A percentile compares a stretch with the other conserved stretches of the same genome.
Evolutionary conservation across 768 basidiomycete species (phyloP).

Genomic region (Podaxis mareebaensis): DNA sequence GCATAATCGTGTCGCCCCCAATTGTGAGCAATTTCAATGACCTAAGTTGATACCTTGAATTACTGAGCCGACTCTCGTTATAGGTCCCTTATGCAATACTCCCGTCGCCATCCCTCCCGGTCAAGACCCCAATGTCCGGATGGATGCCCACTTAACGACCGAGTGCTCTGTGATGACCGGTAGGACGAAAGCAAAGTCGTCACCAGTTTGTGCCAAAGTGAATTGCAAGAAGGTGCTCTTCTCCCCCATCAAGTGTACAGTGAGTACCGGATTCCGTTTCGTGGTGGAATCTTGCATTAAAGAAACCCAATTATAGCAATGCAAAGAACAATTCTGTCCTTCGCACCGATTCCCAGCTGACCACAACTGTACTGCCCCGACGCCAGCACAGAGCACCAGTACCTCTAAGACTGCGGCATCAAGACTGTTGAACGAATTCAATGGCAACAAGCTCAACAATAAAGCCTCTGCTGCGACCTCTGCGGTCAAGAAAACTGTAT

Average conservation of each 20-base stretch:
- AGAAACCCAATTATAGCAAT: conserved; percentile 46
- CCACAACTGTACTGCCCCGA: conserved; percentile 51
- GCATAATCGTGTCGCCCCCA: conserved; percentile 74
- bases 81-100: conserved; percentile 75
- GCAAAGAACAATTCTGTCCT: conserved; percentile 72
- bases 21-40: conserved; percentile 47
- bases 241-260: conserved; percentile 72
- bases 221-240: conserved; percentile 77
- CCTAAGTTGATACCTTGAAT: not conserved
- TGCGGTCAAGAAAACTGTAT: conserved; percentile 20
- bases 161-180: conserved; percentile 76
- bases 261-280: conserved; percentile 40
- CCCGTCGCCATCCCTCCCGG: conserved; percentile 77
- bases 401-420: conserved; percentile 19
- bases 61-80: conserved; percentile 9
- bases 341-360: conserved; percentile 78
- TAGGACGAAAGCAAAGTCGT: conserved; percentile 42
- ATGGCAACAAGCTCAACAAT: conserved; percentile 40
- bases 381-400: conserved; percentile 20
- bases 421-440: conserved; percentile 33
- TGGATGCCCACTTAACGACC: conserved; percentile 71
- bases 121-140: conserved; percentile 78
- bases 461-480: conserved; percentile 36
- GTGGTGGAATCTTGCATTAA: conserved; percentile 1
- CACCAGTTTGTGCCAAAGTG: conserved; percentile 57